Evolutionary conservation across 176 grass and related monocot species (phyloP).

Genomic region (Aegilops bicornis): DNA sequence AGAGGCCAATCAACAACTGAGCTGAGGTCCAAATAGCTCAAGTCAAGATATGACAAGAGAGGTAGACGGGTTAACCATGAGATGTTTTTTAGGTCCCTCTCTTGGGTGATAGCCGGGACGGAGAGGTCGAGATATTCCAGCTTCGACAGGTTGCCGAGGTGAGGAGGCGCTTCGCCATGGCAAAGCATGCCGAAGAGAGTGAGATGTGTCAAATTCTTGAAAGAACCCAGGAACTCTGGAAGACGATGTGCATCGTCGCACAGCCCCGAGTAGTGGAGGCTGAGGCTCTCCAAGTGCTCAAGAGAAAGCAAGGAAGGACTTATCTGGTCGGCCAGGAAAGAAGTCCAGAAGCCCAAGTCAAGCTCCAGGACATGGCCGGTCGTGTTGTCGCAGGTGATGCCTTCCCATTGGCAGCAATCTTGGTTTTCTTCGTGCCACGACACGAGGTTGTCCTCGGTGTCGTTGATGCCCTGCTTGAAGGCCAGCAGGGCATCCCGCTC

Average conservation of each 20-base stretch:
- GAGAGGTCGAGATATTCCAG: not conserved
- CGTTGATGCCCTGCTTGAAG: constrained; percentile 33
- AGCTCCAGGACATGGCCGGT: constrained; percentile 11
- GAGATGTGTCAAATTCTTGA: constrained; percentile 26
- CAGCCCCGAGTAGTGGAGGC: not conserved
- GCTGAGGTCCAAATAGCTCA: not conserved
- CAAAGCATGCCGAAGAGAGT: not conserved
- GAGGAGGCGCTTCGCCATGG: not conserved
- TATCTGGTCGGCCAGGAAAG: constrained; percentile 14
- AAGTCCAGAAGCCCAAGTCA: not conserved
- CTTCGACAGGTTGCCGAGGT: constrained; percentile 5
- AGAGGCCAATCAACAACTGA: not conserved
- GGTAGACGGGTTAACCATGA: not conserved
- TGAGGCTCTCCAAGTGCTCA: constrained; percentile 14
- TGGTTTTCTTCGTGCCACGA: not conserved
- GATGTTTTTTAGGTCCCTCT: not conserved
- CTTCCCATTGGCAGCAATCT: constrained; percentile 43
- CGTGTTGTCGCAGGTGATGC: constrained; percentile 7
- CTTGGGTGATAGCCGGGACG: accelerated
- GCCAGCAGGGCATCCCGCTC: constrained; percentile 37
- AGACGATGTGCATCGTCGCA: not conserved
- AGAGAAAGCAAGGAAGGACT: constrained; percentile 26
- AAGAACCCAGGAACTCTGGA: constrained; percentile 19
- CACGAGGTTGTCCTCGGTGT: not conserved
- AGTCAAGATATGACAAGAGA: not conserved